These are phyloP conservation scores for Metschnikowia amazonensis DNA, from an alignment of 805 yeast genomes.

Conservation along the genomic window DNA sequence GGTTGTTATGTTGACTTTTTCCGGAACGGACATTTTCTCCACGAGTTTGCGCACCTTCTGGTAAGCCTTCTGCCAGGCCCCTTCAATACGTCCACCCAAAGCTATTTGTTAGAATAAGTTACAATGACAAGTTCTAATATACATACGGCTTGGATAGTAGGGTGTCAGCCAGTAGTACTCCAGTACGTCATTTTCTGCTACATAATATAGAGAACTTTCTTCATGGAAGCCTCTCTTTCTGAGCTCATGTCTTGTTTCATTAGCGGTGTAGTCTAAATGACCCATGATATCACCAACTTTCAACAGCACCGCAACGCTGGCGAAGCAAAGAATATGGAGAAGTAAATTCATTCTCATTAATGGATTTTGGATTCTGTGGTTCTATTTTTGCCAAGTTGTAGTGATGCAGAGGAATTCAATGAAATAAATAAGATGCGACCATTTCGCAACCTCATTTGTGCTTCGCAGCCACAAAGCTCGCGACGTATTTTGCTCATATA, in stretches of 20 bases:
- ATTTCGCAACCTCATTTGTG: neutral
- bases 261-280: slow-evolving; percentile 10
- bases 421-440: neutral
- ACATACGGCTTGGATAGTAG: slow-evolving; percentile 39
- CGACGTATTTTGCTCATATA: neutral
- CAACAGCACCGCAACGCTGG: slow-evolving; percentile 10
- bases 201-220: slow-evolving; percentile 27
- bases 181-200: slow-evolving; percentile 27
- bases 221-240: slow-evolving; percentile 27
- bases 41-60: slow-evolving; percentile 53
- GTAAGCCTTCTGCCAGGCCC: slow-evolving; percentile 56
- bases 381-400: neutral
- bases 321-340: neutral
- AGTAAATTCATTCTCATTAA: neutral
- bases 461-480: slow-evolving; percentile 1
- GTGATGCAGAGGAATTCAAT: neutral
- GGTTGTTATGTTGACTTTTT: slow-evolving; percentile 59
- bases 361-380: neutral
- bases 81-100: slow-evolving; percentile 45
- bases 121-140: neutral
- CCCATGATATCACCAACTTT: slow-evolving; percentile 12
- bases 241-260: slow-evolving; percentile 12
- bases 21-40: slow-evolving; percentile 52
- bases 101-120: slow-evolving; percentile 22
- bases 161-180: slow-evolving; percentile 28